phyloP scores from a whole-genome alignment of 495 filamentous ascomycete genomes.

The Xylaria cubensis region DNA sequence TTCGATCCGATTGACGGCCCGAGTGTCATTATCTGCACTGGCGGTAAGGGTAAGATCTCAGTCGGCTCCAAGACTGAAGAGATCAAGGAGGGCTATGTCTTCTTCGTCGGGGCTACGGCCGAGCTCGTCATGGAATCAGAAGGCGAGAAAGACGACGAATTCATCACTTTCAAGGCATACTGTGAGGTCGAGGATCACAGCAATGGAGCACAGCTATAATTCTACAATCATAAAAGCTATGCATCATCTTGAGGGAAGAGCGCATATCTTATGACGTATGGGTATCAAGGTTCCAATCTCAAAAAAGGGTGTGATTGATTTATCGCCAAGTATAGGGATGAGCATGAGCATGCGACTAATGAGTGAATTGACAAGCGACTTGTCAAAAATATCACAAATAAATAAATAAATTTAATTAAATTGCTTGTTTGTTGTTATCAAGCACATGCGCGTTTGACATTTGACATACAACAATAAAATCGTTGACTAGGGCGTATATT shows the following conservation, averaged over 20 bases:
- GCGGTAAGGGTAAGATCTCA: constrained; percentile 78
- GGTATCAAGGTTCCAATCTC: background rate
- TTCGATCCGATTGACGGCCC: constrained; percentile 89
- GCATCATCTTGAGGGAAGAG: background rate
- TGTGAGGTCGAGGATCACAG: constrained; percentile 71
- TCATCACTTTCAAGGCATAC: constrained; percentile 94
- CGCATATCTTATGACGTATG: background rate
- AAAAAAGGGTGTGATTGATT: background rate
- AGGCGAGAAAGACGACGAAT: constrained; percentile 62
- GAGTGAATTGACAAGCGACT: no score
- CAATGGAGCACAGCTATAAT: constrained; percentile 31
- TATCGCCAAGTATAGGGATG: background rate
- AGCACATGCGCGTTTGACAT: background rate
- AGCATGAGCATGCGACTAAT: background rate
- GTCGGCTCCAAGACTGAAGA: constrained; percentile 77
- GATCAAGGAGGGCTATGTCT: constrained; percentile 81
- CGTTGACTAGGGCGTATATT: background rate
- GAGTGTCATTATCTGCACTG: constrained; percentile 89
- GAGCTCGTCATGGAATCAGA: constrained; percentile 78
- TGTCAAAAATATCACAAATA: background rate
- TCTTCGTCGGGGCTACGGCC: constrained; percentile 91
- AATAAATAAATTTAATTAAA: background rate
- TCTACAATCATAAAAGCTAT: background rate
- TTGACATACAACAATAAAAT: background rate
- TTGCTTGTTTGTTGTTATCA: background rate